These are phyloP conservation scores for Dictyostelium purpureum DNA, from an alignment of 78 protist genomes.

Conservation along the genomic window DNA sequence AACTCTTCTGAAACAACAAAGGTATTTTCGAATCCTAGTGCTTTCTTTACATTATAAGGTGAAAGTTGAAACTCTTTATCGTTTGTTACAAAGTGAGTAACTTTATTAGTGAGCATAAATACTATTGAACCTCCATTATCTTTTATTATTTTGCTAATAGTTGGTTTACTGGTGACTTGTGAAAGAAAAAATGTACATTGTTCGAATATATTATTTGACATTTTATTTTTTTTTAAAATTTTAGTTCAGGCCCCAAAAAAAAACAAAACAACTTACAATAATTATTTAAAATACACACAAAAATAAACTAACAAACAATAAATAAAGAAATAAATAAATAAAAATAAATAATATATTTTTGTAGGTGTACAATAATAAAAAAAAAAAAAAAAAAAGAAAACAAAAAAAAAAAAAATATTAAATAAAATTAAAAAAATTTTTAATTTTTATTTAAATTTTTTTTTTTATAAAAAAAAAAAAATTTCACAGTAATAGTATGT, in stretches of 20 bases:
- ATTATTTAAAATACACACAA: background rate
- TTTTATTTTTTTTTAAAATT: background rate
- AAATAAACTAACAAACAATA: background rate
- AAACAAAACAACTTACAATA: too few species aligned
- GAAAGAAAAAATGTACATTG: slow-evolving; percentile 26
- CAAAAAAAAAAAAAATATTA: background rate
- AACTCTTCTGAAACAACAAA: slow-evolving; percentile 8
- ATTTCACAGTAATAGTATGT: too few species aligned
- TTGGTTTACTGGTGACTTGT: slow-evolving; percentile 5
- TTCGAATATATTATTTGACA: background rate
- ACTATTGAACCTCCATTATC: slow-evolving; percentile 47
- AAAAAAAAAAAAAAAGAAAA: background rate
- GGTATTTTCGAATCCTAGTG: background rate
- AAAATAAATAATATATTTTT: background rate
- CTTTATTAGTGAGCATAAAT: slow-evolving; percentile 23
- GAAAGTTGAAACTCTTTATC: slow-evolving; percentile 8
- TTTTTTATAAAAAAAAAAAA: too few species aligned
- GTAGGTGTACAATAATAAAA: background rate
- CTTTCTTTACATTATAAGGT: slow-evolving; percentile 27
- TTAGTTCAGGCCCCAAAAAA: background rate
- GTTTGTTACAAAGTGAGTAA: slow-evolving; percentile 6
- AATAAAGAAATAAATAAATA: background rate
- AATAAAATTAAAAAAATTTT: background rate
- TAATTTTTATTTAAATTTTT: too few species aligned
- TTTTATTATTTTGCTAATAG: slow-evolving; percentile 11